A percentile compares a stretch with the other conserved stretches of the same genome.
Conservation (phyloP, 163 green algal genomes). For the Chlorella variabilis region DNA sequence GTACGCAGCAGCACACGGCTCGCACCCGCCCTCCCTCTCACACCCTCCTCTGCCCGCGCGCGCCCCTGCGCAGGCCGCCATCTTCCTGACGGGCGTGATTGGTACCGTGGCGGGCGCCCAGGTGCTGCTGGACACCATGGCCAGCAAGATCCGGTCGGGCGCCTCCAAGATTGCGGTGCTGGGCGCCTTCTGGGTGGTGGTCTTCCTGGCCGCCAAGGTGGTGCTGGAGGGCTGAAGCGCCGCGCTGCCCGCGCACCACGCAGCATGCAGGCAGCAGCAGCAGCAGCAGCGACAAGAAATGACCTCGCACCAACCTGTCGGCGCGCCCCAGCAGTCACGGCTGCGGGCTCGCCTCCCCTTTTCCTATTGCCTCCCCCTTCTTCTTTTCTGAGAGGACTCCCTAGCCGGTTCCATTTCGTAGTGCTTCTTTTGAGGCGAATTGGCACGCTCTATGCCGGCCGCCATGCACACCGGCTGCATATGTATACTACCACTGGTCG, state of each 20-base stretch:
- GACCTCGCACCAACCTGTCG: too few relatives aligned
- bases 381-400: not conserved
- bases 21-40: too few relatives aligned
- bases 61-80: not conserved
- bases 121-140: conserved; percentile 29
- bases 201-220: conserved; percentile 52
- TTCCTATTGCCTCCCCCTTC: too few relatives aligned
- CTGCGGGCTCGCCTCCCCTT: too few relatives aligned
- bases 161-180: conserved; percentile 37
- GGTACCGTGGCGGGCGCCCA: conserved; percentile 39
- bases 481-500: conserved; percentile 13
- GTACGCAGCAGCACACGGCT: too few relatives aligned
- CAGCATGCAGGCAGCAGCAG: not conserved
- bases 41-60: not conserved
- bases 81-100: conserved; percentile 45
- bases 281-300: not conserved
- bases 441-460: too few relatives aligned
- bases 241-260: not conserved
- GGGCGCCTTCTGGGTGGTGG: conserved; percentile 52
- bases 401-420: not conserved
- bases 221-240: conserved; percentile 38
- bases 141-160: conserved; percentile 33
- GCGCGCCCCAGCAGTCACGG: too few relatives aligned
- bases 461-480: too few relatives aligned
- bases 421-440: not conserved